Base-by-base conservation (phyloP, 352 stramenopile species). In the Pythium sukuiense region DNA sequence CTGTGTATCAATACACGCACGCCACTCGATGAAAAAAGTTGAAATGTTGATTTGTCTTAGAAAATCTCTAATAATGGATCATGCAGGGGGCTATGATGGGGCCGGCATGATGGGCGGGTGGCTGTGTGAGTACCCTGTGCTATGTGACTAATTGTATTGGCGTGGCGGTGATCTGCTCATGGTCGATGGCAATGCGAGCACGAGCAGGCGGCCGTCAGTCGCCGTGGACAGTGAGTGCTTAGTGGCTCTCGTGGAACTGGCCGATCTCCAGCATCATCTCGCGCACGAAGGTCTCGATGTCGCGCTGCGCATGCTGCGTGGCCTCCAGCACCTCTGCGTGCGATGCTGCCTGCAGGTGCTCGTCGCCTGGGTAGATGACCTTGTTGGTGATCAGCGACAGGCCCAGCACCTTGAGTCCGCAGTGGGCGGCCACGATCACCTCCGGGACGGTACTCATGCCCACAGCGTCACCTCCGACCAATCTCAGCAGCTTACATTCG, bases 361-460 rank as follows among this genome's bases (percentile, higher is more conserved):
- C 87, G 59, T 96, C 77, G 14, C 89, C 92, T 11, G 87, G 85
- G 69, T 88, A 94, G 37, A 96, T 85, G 33, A 85, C 83, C 66
- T 89, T 91, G 79, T 99, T 99, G 24, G 97, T 99, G 71, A 99
- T 98, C 27, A 99, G 73, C 53, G 89, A 98, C 32, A 99, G 69
- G n/a, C 92, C 96, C 43, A 99, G 78, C 13, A 99, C 93, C 70
- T 96, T 88, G 61, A 99, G 87, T 8, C 94, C 95, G 56, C 91
- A 97, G 76, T 99, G 96, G 56, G 89, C 83, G 2, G 96, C 96
- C 20, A 98, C 95, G n/a, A 99, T 92, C 48, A 99, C 92, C 72
- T 99, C 97, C 0, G 97, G 97, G 18, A 98, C 90, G 0, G 97
- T 99, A 63, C 81, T 97, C 96, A 99, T 99, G 16, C 97, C 97